Evolutionary conservation across 768 basidiomycete species (phyloP).

Genomic region (Rubroboletus pulcherrimus): DNA sequence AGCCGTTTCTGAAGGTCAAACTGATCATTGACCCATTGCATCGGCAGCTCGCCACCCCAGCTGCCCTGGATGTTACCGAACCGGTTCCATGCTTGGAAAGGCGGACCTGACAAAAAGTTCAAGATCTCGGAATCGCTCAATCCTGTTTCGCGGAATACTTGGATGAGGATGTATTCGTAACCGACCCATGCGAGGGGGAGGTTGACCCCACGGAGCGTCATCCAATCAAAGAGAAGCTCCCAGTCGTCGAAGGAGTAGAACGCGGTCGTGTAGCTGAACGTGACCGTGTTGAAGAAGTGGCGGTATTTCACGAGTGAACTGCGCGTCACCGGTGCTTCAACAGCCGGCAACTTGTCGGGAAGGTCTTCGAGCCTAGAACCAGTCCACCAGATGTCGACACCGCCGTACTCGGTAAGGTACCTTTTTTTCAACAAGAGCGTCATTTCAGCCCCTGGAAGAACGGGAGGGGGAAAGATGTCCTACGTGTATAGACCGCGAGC

Average conservation of each 20-base stretch:
- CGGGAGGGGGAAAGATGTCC: slow-evolving; percentile 1
- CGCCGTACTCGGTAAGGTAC: slow-evolving; percentile 35
- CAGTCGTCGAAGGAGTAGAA: slow-evolving; percentile 41
- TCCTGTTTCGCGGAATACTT: slow-evolving; percentile 37
- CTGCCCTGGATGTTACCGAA: slow-evolving; percentile 42
- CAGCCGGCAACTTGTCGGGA: slow-evolving; percentile 26
- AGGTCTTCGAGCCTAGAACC: slow-evolving; percentile 37
- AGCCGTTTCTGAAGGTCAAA: slow-evolving; percentile 34
- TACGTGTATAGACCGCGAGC: slow-evolving; percentile 38
- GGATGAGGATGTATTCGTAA: slow-evolving; percentile 35
- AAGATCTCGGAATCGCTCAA: slow-evolving; percentile 34
- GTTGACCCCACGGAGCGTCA: slow-evolving; percentile 39
- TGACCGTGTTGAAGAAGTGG: slow-evolving; percentile 43
- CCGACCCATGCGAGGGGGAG: slow-evolving; percentile 42
- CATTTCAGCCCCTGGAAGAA: not conserved
- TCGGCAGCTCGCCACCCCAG: slow-evolving; percentile 36
- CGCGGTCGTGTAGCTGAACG: slow-evolving; percentile 38
- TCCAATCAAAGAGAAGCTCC: slow-evolving; percentile 40
- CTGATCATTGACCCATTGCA: slow-evolving; percentile 38
- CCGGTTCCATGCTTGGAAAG: slow-evolving; percentile 42
- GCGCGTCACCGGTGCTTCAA: slow-evolving; percentile 31
- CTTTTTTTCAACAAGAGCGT: slow-evolving; percentile 9
- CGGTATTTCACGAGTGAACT: slow-evolving; percentile 37
- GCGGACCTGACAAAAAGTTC: slow-evolving; percentile 36
- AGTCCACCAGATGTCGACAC: slow-evolving; percentile 44